Evolutionary conservation across 768 basidiomycete genomes (phyloP).

Genomic region (Mycena vulgaris): DNA sequence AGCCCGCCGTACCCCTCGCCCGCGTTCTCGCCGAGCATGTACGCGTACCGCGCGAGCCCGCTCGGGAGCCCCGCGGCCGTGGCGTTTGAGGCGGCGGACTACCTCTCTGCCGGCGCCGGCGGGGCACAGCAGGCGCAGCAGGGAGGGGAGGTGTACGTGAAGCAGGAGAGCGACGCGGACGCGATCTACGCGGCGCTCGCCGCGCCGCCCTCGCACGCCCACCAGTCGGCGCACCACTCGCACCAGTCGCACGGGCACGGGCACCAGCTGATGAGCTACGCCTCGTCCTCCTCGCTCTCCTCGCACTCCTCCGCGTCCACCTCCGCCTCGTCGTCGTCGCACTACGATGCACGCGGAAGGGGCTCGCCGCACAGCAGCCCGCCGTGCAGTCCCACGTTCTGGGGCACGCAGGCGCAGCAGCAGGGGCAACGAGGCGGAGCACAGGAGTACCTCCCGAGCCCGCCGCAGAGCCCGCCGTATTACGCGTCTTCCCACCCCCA

Average conservation of each 20-base stretch:
- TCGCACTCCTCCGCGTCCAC: no score
- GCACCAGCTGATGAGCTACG: background rate
- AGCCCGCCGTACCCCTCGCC: background rate
- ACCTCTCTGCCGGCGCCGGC: background rate
- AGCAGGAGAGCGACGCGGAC: conserved; percentile 25
- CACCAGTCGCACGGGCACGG: background rate
- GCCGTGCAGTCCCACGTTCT: conserved; percentile 20
- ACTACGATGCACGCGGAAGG: no score
- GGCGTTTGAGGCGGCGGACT: background rate
- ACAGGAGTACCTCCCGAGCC: conserved; percentile 25
- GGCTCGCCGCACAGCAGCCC: conserved; percentile 10
- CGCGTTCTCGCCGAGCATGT: no score
- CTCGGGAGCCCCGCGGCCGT: no score
- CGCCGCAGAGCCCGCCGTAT: conserved; percentile 32
- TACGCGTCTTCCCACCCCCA: background rate
- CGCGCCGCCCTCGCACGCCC: background rate
- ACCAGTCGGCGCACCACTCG: background rate
- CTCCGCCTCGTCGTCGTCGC: background rate
- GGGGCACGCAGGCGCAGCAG: background rate
- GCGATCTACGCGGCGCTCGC: conserved; percentile 29
- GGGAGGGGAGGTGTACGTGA: conserved; percentile 3
- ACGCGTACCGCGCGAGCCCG: no score
- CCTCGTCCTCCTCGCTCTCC: background rate
- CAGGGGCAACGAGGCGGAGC: background rate
- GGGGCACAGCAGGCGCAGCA: background rate